Base-by-base conservation (phyloP, 129 eudicot genomes). In the Pittosporum tobira region DNA sequence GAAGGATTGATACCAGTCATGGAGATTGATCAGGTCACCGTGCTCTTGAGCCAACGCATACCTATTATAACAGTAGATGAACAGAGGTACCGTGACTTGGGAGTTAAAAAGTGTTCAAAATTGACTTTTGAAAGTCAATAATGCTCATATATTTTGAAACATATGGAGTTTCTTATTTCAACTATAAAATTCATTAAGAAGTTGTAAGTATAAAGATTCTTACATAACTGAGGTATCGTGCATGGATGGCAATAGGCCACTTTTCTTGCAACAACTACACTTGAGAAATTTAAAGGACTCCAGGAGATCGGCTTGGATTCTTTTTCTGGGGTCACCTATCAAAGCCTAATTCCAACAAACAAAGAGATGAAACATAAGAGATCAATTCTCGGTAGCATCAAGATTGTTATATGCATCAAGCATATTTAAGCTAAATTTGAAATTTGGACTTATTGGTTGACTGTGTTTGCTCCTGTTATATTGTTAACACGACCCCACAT, bases 1-100 rank as follows among this genome's bases (percentile, higher is more conserved):
- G 66, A 90, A 90, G 64, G 95, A 80, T 45, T 86, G 83, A 65
- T 80, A 86, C 95, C 94, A 83, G 59, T 86, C 95, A 60, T 90
- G 95, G 24, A 86, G 79, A 74, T 90, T 90, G 59, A 90, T 90
- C 48, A 90, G 84, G 68, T 83, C 95, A 58, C 95, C 98, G 70
- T 86, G 89, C 70, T 90, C 98, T 69, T 86, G 95, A 62, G 94
- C 87, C 65, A 90, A 67, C n/a, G 74, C 61, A 67, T 86, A 90
- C 97, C 95, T 89, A n/a, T n/a, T n/a, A 59, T 48, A 51, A 69
- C 42, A 51, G 67, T 5, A 40, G 46, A 73, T 21, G 28, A 43
- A 44, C 37, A 48, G 11, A 36, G 37, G 27, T 38, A 42, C 23
- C n/a, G n/a, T n/a, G n/a, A n/a, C n/a, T n/a, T n/a, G n/a, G n/a